phyloP scores from a whole-genome alignment of 2,329 filamentous ascomycete genomes.

The Xenosphaeropsis pyriputrescens region DNA sequence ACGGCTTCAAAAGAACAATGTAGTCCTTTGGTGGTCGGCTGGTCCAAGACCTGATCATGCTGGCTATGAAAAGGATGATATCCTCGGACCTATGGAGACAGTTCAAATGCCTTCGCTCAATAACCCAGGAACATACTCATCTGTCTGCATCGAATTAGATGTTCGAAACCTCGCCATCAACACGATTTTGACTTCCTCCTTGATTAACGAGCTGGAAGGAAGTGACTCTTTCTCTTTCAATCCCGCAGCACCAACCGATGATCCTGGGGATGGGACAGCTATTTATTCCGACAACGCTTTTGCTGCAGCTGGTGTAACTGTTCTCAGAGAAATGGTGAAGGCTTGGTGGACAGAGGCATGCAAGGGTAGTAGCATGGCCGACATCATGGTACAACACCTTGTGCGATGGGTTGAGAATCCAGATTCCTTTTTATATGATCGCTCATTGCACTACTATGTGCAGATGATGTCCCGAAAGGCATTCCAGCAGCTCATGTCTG shows the following conservation, averaged over 20 bases:
- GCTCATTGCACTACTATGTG: conserved; percentile 88
- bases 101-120: conserved; percentile 91
- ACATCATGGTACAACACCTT: conserved; percentile 92
- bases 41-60: conserved; percentile 84
- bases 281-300: conserved; percentile 80
- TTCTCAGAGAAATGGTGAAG: conserved; percentile 96
- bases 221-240: conserved; percentile 79
- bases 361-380: conserved; percentile 82
- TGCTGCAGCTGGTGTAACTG: conserved; percentile 76
- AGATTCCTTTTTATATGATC: conserved; percentile 88
- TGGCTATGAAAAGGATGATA: conserved; percentile 86
- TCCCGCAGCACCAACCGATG: conserved; percentile 48
- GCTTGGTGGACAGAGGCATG: conserved; percentile 96
- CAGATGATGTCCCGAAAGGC: conserved; percentile 98
- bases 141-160: conserved; percentile 90
- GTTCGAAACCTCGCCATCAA: conserved; percentile 94
- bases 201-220: conserved; percentile 93
- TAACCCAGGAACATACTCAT: conserved; percentile 84
- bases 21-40: conserved; percentile 94
- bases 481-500: conserved; percentile 90
- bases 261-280: conserved; percentile 47
- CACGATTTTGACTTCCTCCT: conserved; percentile 87
- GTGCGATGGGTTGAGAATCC: conserved; percentile 95
- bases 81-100: conserved; percentile 66
- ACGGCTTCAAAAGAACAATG: conserved; percentile 75